These are phyloP conservation scores for Penicillium verrucosum DNA, from an alignment of 2,329 filamentous ascomycete genomes.

Conservation along the genomic window DNA sequence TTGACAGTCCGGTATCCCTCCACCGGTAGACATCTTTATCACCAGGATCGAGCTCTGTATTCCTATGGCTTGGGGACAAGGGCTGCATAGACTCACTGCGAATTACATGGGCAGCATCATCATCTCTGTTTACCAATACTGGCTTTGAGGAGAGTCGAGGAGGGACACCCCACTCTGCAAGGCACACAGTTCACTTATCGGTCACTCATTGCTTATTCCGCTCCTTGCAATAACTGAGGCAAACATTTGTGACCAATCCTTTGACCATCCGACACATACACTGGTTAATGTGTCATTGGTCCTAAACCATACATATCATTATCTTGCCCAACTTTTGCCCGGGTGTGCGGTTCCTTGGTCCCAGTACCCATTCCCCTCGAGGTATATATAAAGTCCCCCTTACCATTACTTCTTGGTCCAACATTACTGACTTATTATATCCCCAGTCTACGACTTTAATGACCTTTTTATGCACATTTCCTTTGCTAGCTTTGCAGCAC, in stretches of 20 bases:
- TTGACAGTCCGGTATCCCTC: neutral
- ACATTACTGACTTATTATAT: slow-evolving; percentile 6
- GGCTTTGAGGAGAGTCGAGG: neutral
- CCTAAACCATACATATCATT: neutral
- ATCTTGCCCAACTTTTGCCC: neutral
- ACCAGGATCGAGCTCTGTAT: neutral
- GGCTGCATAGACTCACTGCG: neutral
- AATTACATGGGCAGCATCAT: neutral
- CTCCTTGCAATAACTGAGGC: neutral
- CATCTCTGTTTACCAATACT: neutral
- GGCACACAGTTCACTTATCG: neutral
- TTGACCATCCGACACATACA: neutral
- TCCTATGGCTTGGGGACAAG: neutral
- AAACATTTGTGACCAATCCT: too few relatives aligned
- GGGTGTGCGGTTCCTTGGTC: slow-evolving; percentile 3
- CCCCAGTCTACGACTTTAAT: slow-evolving; percentile 20
- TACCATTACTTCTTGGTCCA: neutral
- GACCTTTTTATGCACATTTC: slow-evolving; percentile 26
- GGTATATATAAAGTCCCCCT: slow-evolving; percentile 13
- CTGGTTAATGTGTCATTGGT: neutral
- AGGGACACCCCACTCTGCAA: slow-evolving; percentile 6
- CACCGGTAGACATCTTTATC: neutral
- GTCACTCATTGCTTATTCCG: neutral
- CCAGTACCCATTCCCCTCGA: slow-evolving; percentile 3
- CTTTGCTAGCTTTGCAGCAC: slow-evolving; percentile 14